Base-by-base conservation (phyloP, 1,284 basidiomycete species). In the Papiliotrema flavescens region DNA sequence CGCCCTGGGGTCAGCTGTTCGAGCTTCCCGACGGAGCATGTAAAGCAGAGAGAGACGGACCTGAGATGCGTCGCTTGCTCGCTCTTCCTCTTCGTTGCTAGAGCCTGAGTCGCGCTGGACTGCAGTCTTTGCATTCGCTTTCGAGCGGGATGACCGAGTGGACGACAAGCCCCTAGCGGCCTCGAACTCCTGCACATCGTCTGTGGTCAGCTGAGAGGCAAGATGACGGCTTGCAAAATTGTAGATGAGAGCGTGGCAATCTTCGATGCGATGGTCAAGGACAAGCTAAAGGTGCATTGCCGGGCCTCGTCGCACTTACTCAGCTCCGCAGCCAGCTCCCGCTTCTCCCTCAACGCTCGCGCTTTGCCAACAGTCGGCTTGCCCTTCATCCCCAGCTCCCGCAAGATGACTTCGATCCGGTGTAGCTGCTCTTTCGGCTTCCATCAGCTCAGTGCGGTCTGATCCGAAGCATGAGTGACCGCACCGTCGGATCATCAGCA, bases 351-450 rank as follows among this genome's bases (percentile, higher is more conserved):
- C 65, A 93, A 85, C 1, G 78, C 74, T 63, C 83, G 87, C 2
- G 90, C 90, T 74, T 91, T 86, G 53, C 87, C 86, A 67, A 90
- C 61, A 57, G 83, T 90, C 63, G 85, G 78, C n/a, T 86, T 80
- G 2, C 88, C 86, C 1, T 77, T 81, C 89, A 93, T 92, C 0
- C 90, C 89, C 24, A 93, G 80, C 0, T 84, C 84, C 3, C 76
- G 64, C 7, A 93, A 79, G 9, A 90, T 83, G 34, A 80, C 75
- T 51, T 82, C 82, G 32, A 92, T 77, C 44, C 82, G 83, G 43
- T 78, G 74, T 41, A 89, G 85, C 66, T 92, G 88, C 45, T 84
- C 80, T 2, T 80, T 80, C 0, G 84, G 79, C 73, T 75, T 39
- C 13, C 5, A 48, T 53, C 44, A 58, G 51, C 23, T 37, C 46